Conservation (phyloP, 257 asterid genomes). For the Prunella vulgaris region DNA sequence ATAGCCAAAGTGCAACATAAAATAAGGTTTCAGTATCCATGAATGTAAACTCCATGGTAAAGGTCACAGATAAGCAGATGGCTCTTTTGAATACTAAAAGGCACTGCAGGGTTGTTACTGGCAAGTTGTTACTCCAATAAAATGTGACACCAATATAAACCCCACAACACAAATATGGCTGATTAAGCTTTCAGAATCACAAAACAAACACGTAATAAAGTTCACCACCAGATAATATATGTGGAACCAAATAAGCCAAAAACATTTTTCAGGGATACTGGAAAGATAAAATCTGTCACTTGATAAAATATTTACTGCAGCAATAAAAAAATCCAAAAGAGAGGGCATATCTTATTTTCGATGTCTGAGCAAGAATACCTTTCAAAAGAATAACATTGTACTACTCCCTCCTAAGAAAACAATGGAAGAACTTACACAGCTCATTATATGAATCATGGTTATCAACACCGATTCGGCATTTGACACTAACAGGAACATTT, state of each 20-base stretch:
- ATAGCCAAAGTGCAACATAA: no score
- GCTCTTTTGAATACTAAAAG: not conserved
- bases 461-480: slow-evolving; percentile 96
- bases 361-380: not conserved
- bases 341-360: not conserved
- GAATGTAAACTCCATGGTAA: no score
- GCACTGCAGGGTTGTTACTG: not conserved
- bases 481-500: slow-evolving; percentile 87
- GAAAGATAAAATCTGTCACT: not conserved
- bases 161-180: not conserved
- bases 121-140: not conserved
- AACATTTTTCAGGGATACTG: slow-evolving; percentile 1
- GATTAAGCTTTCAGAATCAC: not conserved
- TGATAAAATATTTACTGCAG: not conserved
- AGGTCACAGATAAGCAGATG: not conserved
- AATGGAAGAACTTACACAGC: slow-evolving; percentile 63
- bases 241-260: slow-evolving; percentile 8
- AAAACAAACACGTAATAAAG: not conserved
- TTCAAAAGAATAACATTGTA: not conserved
- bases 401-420: not conserved
- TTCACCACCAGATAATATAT: not conserved
- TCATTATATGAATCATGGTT: slow-evolving; percentile 81
- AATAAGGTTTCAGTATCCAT: no score
- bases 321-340: slow-evolving; percentile 8
- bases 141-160: not conserved